These are phyloP conservation scores for Solanum bulbocastanum DNA, from an alignment of 257 asterid species.

Conservation along the genomic window DNA sequence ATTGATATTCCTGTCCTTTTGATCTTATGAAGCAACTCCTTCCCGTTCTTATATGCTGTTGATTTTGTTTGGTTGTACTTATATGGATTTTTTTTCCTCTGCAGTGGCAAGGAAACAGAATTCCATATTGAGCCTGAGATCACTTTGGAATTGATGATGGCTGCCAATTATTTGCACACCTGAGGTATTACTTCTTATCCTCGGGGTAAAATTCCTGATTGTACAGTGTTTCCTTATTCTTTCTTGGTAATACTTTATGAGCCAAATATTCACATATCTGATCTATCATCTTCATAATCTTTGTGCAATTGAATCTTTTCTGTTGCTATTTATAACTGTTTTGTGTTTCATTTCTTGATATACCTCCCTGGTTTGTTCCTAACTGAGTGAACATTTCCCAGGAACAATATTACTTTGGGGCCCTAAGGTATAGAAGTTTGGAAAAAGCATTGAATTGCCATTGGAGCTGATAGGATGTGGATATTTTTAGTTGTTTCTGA, in stretches of 20 bases:
- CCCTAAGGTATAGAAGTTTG: not conserved
- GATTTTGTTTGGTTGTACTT: not conserved
- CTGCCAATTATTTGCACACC: constrained; percentile 80
- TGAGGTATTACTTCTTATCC: constrained; percentile 14
- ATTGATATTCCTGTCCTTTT: not conserved
- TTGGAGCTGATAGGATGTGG: not conserved
- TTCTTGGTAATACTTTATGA: not conserved
- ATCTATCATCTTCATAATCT: not conserved
- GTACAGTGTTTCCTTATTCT: not conserved
- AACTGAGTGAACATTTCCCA: not conserved
- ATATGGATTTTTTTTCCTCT: not conserved
- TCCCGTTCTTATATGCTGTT: not conserved
- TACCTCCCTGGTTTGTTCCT: not conserved
- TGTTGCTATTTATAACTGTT: not conserved
- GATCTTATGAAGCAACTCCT: not conserved
- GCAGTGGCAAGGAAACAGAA: constrained; percentile 87
- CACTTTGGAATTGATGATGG: constrained; percentile 91
- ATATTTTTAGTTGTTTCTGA: not conserved
- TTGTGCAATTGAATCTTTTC: not conserved
- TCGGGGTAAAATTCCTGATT: not conserved
- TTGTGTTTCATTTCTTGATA: not conserved
- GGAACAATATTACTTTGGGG: not conserved
- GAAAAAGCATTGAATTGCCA: not conserved
- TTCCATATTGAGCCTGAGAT: constrained; percentile 86
- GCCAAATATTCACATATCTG: not conserved